phyloP scores from a whole-genome alignment of 768 basidiomycete genomes.

The Kondoa subrosea region DNA sequence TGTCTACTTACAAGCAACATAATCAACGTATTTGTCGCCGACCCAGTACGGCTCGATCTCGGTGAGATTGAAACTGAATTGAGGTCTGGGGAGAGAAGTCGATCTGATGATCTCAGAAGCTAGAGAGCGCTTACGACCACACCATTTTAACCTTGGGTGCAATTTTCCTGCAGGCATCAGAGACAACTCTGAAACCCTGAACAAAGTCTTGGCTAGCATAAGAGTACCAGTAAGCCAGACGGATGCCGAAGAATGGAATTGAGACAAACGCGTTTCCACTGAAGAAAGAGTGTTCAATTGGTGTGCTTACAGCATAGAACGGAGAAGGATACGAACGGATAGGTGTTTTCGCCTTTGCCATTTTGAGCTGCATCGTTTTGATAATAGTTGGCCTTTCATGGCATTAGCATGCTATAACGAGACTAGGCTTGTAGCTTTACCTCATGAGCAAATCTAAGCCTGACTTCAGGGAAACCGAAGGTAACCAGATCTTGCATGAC shows the following conservation, averaged over 20 bases:
- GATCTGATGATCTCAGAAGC: neutral
- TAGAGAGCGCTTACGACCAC: neutral
- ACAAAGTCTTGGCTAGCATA: neutral
- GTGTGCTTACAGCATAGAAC: no score
- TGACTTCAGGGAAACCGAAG: neutral
- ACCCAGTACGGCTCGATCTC: neutral
- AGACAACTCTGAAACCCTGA: neutral
- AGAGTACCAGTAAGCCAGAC: neutral
- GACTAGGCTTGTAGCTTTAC: neutral
- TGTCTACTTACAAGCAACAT: neutral
- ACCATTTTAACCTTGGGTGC: neutral
- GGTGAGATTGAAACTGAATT: neutral
- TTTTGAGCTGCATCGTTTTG: neutral
- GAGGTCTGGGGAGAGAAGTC: neutral
- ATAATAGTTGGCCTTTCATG: neutral
- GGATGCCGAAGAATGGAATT: neutral
- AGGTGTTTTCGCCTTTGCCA: slow-evolving; percentile 1
- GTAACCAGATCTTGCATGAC: neutral
- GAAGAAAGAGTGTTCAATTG: no score
- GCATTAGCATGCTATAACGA: neutral
- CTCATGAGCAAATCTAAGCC: neutral
- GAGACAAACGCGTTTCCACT: neutral
- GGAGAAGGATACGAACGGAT: neutral
- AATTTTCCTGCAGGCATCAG: neutral
- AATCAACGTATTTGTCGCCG: neutral